Evolutionary conservation across 371 early-diverging fungal species (phyloP).

Genomic region (Rhizomucor pusillus): DNA sequence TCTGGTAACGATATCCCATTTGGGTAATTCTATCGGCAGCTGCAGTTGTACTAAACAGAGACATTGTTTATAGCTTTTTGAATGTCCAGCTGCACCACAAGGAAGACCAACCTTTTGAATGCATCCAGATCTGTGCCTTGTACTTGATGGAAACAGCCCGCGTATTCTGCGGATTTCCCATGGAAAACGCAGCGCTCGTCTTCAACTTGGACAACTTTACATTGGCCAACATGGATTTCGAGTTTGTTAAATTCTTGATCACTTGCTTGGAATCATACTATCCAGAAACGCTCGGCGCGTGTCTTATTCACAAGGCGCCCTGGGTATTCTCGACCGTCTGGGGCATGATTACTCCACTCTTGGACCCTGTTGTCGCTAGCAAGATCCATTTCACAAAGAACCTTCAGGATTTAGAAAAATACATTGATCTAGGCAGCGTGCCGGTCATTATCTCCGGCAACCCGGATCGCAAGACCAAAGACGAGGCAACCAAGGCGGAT

Average conservation of each 20-base stretch:
- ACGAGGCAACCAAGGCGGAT: conserved; percentile 17
- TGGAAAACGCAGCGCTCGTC: conserved; percentile 76
- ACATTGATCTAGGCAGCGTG: conserved; percentile 44
- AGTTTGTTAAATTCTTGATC: conserved; percentile 78
- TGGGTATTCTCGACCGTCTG: conserved; percentile 77
- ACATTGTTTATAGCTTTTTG: conserved; percentile 41
- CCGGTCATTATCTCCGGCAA: conserved; percentile 32
- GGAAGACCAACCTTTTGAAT: conserved; percentile 52
- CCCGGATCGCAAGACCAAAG: conserved; percentile 22
- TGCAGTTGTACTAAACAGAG: conserved; percentile 3
- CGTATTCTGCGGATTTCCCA: conserved; percentile 65
- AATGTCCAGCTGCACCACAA: conserved; percentile 59
- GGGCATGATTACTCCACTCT: conserved; percentile 68
- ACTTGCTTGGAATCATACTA: conserved; percentile 84
- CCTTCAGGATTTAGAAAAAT: conserved; percentile 57
- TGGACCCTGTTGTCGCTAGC: conserved; percentile 86
- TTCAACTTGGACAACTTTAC: conserved; percentile 85
- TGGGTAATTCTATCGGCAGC: neutral
- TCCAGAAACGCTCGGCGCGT: conserved; percentile 83
- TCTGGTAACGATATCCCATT: conserved; percentile 47
- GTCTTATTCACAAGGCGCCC: conserved; percentile 81
- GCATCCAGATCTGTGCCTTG: conserved; percentile 59
- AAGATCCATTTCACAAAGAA: conserved; percentile 79
- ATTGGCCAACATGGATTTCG: conserved; percentile 82
- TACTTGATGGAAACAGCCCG: conserved; percentile 85